A percentile compares a stretch with the other conserved stretches of the same genome.
These are phyloP conservation scores for Parietichytrium sp. DNA, from an alignment of 108 stramenopile species.

Conservation along the genomic window DNA sequence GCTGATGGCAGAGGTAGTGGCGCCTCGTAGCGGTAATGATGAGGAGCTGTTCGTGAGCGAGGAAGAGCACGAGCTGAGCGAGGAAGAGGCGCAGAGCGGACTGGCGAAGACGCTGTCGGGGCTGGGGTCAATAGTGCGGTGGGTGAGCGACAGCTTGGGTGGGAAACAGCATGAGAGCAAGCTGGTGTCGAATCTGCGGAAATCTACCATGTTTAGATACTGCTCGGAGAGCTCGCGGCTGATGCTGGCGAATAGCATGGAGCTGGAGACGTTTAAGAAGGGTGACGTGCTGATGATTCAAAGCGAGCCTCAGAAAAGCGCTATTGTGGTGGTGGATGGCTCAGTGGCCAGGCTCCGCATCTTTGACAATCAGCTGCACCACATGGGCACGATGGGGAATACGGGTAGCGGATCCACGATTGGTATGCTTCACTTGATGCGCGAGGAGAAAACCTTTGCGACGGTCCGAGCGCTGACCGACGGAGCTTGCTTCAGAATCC, in stretches of 20 bases:
- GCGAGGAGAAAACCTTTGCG: conserved; percentile 49
- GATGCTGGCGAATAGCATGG: conserved; percentile 1
- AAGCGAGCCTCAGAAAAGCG: conserved; percentile 48
- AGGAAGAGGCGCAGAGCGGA: too few species aligned
- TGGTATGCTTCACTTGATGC: conserved; percentile 50
- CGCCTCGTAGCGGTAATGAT: too few species aligned
- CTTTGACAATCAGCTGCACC: conserved; percentile 55
- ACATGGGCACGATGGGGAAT: conserved; percentile 49
- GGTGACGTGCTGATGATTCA: conserved; percentile 52
- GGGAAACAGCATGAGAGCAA: conserved; percentile 13
- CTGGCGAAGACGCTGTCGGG: conserved; percentile 14
- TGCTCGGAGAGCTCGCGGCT: conserved; percentile 34
- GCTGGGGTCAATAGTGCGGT: conserved; percentile 30
- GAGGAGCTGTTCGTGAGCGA: too few species aligned
- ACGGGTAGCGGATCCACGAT: conserved; percentile 41
- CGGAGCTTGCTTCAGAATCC: conserved; percentile 52
- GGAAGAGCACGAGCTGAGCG: too few species aligned
- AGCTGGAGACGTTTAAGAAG: conserved; percentile 23
- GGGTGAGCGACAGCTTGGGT: conserved; percentile 30
- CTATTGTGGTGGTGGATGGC: conserved; percentile 52
- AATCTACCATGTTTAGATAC: conserved; percentile 35
- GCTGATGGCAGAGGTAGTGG: too few species aligned
- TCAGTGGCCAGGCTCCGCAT: conserved; percentile 51
- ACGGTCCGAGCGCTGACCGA: conserved; percentile 51
- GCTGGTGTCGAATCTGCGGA: conserved; percentile 14